A percentile compares a stretch with the other conserved stretches of the same genome.
phyloP scores from a whole-genome alignment of 495 filamentous ascomycete genomes.

The Filosporella fistucella region DNA sequence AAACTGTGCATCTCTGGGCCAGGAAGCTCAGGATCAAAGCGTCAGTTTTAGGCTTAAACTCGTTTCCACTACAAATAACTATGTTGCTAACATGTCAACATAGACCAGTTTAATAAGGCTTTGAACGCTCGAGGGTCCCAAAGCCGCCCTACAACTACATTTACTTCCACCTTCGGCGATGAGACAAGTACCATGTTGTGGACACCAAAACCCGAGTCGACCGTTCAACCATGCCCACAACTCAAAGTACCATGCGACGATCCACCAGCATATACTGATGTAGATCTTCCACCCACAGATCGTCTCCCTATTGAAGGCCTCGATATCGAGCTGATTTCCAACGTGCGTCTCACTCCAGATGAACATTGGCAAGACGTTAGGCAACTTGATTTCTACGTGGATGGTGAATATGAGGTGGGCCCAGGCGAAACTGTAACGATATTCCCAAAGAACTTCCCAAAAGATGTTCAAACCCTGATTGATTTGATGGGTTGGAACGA shows the following conservation, averaged over 20 bases:
- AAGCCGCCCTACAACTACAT: too few species aligned
- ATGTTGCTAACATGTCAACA: too few species aligned
- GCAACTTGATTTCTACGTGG: conserved; percentile 54
- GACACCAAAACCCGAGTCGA: too few species aligned
- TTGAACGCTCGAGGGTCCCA: too few species aligned
- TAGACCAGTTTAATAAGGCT: too few species aligned
- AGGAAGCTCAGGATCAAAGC: too few species aligned
- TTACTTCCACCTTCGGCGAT: too few species aligned
- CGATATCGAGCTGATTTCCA: conserved; percentile 40
- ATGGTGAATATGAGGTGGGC: conserved; percentile 37
- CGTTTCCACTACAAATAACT: too few species aligned
- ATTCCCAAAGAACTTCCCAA: conserved; percentile 78
- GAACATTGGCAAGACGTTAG: conserved; percentile 95
- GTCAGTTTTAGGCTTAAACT: too few species aligned
- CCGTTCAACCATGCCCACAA: conserved; percentile 7
- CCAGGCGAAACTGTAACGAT: conserved; percentile 78
- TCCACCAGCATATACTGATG: neutral
- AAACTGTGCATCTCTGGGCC: too few species aligned
- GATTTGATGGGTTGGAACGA: conserved; percentile 68
- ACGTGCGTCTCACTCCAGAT: conserved; percentile 68
- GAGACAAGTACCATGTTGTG: too few species aligned
- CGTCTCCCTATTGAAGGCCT: conserved; percentile 53
- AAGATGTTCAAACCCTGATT: conserved; percentile 73
- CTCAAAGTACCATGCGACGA: conserved; percentile 9
- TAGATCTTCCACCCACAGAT: conserved; percentile 28